Evolutionary conservation across 2,329 filamentous ascomycete genomes (phyloP), one percentile per base, ranked within the genome.

Genomic region (Aspergillus pseudonomiae): DNA sequence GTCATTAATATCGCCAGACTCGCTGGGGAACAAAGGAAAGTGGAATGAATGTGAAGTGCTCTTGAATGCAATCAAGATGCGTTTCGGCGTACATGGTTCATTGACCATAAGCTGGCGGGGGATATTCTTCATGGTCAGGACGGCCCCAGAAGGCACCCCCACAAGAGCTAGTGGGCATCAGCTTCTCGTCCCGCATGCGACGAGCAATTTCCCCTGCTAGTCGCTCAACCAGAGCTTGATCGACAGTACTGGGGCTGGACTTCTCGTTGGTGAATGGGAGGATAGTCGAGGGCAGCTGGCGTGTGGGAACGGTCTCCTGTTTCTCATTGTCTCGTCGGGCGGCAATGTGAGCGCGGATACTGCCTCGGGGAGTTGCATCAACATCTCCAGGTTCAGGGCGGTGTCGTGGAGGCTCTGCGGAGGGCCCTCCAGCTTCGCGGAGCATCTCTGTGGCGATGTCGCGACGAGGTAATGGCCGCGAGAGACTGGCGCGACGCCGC

Each of bases 201-300:
- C 77, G 77, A 41, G 93, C 93, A 71, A 98, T 94, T 78, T 98
- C 95, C 67, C 89, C 90, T 6, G 94, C 94, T 87, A 99, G 95
- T 82, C 97, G 78, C 71, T 80, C 78, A 58, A 82, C 79, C 71
- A 80, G 76, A 5, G 76, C 77, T 65, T 82, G 79, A 63, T 84
- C 81, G n/a, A 83, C 74, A 28, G 82, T 77, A 19, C 73, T 73
- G 36, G 76, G 72, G 28, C 68, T 67, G 10, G 65, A 53, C 6
- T 68, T 71, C 5, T 76, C 70, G n/a, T 77, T 72, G 36, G 70
- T 70, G 57, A 79, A 80, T 21, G 77, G 75, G 45, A 79, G 73
- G 46, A 74, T 68, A 32, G 71, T 71, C 2, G 77, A 71, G 26
- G 79, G 73, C 14, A 79, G 66, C 32, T 73, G 65, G 6, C 73